Percentiles rank a stretch among this genome's conserved stretches.
These are phyloP conservation scores for Populus ilicifolia DNA, from an alignment of 345 rosid genomes.

Conservation along the genomic window DNA sequence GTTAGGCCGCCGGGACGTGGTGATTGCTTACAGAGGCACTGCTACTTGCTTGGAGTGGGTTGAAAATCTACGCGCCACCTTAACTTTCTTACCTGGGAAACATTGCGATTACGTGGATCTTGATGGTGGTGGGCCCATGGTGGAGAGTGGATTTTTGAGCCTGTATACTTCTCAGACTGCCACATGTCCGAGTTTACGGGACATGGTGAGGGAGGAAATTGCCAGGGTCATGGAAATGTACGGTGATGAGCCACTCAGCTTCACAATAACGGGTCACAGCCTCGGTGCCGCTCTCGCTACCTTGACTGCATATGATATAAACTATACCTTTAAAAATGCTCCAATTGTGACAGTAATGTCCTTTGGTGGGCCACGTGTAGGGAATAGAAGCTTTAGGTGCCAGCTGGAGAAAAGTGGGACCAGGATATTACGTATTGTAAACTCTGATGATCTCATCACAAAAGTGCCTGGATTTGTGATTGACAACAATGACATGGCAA, in stretches of 20 bases:
- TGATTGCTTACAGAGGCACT: slow-evolving; percentile 28
- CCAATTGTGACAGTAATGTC: slow-evolving; percentile 21
- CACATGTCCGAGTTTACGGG: slow-evolving; percentile 50
- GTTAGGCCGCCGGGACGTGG: slow-evolving; percentile 33
- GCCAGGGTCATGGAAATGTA: slow-evolving; percentile 48
- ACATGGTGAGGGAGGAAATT: slow-evolving; percentile 63
- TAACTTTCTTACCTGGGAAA: background rate
- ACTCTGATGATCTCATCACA: slow-evolving; percentile 28
- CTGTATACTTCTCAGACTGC: slow-evolving; percentile 64
- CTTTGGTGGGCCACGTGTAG: slow-evolving; percentile 32
- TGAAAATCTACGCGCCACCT: slow-evolving; percentile 28
- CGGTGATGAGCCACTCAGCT: slow-evolving; percentile 66
- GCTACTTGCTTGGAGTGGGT: slow-evolving; percentile 33
- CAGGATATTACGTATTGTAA: slow-evolving; percentile 20
- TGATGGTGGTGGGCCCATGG: slow-evolving; percentile 54
- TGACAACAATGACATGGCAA: background rate
- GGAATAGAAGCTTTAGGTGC: slow-evolving; percentile 19
- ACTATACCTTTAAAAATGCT: background rate
- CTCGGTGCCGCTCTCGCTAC: slow-evolving; percentile 89
- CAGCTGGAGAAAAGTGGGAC: slow-evolving; percentile 20
- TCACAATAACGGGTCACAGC: slow-evolving; percentile 91
- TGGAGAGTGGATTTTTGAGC: slow-evolving; percentile 83
- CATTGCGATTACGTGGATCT: background rate
- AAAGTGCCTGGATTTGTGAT: slow-evolving; percentile 30
- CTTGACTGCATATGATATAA: slow-evolving; percentile 50